A percentile compares a stretch with the other conserved stretches of the same genome.
phyloP scores from a whole-genome alignment of 2,329 filamentous ascomycete genomes.

The Nothophoma quercina region DNA sequence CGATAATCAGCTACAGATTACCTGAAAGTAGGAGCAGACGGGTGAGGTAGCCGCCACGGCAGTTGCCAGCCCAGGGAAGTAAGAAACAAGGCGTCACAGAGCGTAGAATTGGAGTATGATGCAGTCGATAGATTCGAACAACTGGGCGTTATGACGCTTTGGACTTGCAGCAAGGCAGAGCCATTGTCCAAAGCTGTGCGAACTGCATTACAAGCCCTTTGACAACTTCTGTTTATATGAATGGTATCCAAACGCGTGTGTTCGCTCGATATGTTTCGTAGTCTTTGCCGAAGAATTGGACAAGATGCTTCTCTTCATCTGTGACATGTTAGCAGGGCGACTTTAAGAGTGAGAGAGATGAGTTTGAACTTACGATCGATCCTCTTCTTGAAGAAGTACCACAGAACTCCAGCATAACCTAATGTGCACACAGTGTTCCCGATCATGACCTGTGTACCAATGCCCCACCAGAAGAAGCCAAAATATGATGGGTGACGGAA shows the following conservation, averaged over 20 bases:
- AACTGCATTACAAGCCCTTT: too few species aligned
- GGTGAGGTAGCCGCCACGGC: too few species aligned
- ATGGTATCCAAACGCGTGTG: constrained; percentile 82
- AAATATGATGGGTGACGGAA: constrained; percentile 93
- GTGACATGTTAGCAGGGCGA: constrained; percentile 2
- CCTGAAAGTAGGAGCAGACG: too few species aligned
- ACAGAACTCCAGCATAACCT: constrained; percentile 77
- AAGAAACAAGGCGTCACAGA: too few species aligned
- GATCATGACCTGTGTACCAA: constrained; percentile 91
- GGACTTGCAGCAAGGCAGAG: too few species aligned
- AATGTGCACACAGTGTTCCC: constrained; percentile 83
- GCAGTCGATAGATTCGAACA: too few species aligned
- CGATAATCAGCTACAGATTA: too few species aligned
- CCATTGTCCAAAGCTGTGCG: too few species aligned
- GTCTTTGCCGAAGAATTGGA: constrained; percentile 83
- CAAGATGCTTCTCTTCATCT: constrained; percentile 80
- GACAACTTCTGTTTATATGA: too few species aligned
- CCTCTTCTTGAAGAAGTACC: constrained; percentile 80
- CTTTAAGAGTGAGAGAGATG: background rate
- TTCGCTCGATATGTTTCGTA: constrained; percentile 76
- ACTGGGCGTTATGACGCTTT: too few species aligned
- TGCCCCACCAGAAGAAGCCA: constrained; percentile 97
- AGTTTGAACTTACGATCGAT: constrained; percentile 65
- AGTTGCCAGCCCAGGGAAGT: too few species aligned
- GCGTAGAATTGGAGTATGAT: too few species aligned